These are phyloP conservation scores for Naematelia encephala DNA, from an alignment of 768 basidiomycete genomes.

Conservation along the genomic window DNA sequence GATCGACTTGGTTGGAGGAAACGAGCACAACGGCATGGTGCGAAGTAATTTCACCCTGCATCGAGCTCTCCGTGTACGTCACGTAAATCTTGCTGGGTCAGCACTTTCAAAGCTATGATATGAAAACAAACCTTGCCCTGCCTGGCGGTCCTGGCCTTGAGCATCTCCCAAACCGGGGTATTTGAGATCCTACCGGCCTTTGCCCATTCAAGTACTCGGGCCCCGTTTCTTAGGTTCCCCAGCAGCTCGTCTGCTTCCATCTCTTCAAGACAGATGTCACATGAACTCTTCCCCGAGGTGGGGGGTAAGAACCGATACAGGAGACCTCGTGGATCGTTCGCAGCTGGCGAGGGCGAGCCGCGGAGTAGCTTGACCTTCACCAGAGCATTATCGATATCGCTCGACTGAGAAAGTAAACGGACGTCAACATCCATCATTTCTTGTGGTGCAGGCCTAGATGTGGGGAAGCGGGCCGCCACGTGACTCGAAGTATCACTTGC, in stretches of 20 bases:
- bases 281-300: background rate
- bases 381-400: background rate
- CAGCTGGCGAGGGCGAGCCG: background rate
- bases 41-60: background rate
- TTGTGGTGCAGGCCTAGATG: background rate
- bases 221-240: constrained; percentile 9
- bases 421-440: background rate
- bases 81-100: constrained; percentile 14
- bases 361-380: background rate
- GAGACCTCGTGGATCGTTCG: background rate
- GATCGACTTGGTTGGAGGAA: constrained; percentile 1
- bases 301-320: background rate
- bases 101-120: background rate
- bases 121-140: constrained; percentile 1
- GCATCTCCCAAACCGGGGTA: constrained; percentile 6
- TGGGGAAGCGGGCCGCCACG: background rate
- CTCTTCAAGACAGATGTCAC: constrained; percentile 6
- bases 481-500: background rate
- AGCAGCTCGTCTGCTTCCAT: constrained; percentile 9
- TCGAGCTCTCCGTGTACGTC: constrained; percentile 14
- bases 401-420: background rate
- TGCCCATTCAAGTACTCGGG: constrained; percentile 21
- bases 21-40: constrained; percentile 20
- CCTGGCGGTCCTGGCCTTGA: constrained; percentile 2
- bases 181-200: background rate